A percentile compares a stretch with the other conserved stretches of the same genome.
These are phyloP conservation scores for Crithidia thermophila DNA, from an alignment of 208 protist species.

Conservation along the genomic window DNA sequence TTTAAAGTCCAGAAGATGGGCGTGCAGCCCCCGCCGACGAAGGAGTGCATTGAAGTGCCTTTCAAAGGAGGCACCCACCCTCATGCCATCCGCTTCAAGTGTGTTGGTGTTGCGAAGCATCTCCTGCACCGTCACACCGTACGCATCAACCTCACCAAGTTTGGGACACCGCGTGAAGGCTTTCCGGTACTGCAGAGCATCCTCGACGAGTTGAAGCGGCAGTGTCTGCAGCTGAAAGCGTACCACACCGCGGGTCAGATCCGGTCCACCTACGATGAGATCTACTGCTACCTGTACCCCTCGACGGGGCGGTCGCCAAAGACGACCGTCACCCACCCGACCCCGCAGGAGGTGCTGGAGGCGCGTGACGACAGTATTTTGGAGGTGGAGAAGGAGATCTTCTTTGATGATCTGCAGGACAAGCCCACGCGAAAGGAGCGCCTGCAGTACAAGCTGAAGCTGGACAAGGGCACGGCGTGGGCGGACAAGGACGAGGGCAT, in stretches of 20 bases:
- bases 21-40: slow-evolving; percentile 74
- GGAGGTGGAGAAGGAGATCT: slow-evolving; percentile 76
- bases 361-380: slow-evolving; percentile 71
- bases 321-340: slow-evolving; percentile 76
- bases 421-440: slow-evolving; percentile 59
- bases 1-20: slow-evolving; percentile 88
- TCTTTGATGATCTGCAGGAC: slow-evolving; percentile 82
- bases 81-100: slow-evolving; percentile 89
- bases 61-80: slow-evolving; percentile 87
- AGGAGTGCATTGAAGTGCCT: slow-evolving; percentile 76
- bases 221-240: slow-evolving; percentile 71
- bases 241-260: slow-evolving; percentile 78
- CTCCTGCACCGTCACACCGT: slow-evolving; percentile 75
- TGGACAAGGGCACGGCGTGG: slow-evolving; percentile 84
- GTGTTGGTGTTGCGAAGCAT: slow-evolving; percentile 78
- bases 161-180: slow-evolving; percentile 82
- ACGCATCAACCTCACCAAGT: slow-evolving; percentile 84
- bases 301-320: slow-evolving; percentile 83
- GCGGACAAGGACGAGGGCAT: slow-evolving; percentile 88
- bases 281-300: slow-evolving; percentile 87
- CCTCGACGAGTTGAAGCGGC: slow-evolving; percentile 72
- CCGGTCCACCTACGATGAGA: slow-evolving; percentile 77
- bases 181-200: slow-evolving; percentile 84
- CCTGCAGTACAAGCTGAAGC: slow-evolving; percentile 63
- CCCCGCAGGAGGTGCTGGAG: slow-evolving; percentile 48